Conservation (phyloP, 805 yeast species). For the Wickerhamomyces ciferrii region DNA sequence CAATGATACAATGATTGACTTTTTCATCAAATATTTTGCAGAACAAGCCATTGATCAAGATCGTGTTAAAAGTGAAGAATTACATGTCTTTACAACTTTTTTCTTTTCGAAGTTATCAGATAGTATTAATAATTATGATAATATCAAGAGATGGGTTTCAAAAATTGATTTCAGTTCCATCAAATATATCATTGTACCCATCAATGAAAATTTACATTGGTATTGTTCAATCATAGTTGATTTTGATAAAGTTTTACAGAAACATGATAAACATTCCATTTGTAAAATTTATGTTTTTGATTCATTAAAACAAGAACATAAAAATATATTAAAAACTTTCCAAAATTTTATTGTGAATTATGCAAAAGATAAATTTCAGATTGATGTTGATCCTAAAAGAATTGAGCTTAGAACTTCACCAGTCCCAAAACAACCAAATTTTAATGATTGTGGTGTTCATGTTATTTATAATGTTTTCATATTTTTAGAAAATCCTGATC, state of each 20-base stretch:
- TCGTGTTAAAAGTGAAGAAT: slow-evolving; percentile 31
- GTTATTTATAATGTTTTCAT: slow-evolving; percentile 68
- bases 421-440: slow-evolving; percentile 83
- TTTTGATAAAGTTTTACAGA: slow-evolving; percentile 28
- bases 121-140: slow-evolving; percentile 43
- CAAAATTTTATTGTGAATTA: slow-evolving; percentile 58
- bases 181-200: slow-evolving; percentile 68
- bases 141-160: slow-evolving; percentile 74
- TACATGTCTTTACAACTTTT: slow-evolving; percentile 71
- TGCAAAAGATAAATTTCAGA: slow-evolving; percentile 56
- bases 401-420: slow-evolving; percentile 44
- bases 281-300: slow-evolving; percentile 52
- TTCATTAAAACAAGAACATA: slow-evolving; percentile 62
- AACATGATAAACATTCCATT: slow-evolving; percentile 9
- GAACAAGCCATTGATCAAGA: slow-evolving; percentile 24
- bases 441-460: slow-evolving; percentile 93
- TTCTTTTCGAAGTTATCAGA: slow-evolving; percentile 65
- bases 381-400: slow-evolving; percentile 39
- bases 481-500: slow-evolving; percentile 44
- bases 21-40: slow-evolving; percentile 61
- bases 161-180: slow-evolving; percentile 58
- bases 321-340: slow-evolving; percentile 45
- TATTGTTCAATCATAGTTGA: slow-evolving; percentile 69
- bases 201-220: slow-evolving; percentile 85
- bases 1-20: slow-evolving; percentile 84